Conservation (phyloP, 2,329 filamentous ascomycete species). For the Colletotrichum aenigma region DNA sequence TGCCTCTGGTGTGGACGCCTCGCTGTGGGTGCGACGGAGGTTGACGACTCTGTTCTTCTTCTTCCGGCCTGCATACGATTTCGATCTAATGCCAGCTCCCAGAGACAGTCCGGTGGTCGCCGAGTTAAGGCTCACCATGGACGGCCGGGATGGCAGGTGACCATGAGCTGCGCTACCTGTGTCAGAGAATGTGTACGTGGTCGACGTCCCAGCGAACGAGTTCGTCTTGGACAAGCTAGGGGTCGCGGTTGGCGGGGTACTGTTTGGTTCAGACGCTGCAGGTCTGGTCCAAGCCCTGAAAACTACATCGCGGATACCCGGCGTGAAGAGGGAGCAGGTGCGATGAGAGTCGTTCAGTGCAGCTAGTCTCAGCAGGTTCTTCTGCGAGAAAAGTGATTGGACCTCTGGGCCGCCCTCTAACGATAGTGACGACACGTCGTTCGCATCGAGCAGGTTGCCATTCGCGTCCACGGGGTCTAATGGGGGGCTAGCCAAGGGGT, state of each 20-base stretch:
- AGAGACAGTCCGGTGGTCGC: constrained; percentile 67
- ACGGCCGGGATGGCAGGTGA: constrained; percentile 70
- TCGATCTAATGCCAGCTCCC: constrained; percentile 61
- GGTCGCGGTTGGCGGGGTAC: constrained; percentile 50
- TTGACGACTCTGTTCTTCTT: constrained; percentile 87
- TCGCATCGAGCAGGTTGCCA: constrained; percentile 77
- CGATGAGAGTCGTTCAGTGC: constrained; percentile 86
- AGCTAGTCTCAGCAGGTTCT: constrained; percentile 85
- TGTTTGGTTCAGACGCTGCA: constrained; percentile 63
- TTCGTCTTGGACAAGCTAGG: constrained; percentile 66
- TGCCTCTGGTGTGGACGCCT: constrained; percentile 55
- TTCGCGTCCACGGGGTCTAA: constrained; percentile 82
- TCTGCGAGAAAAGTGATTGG: constrained; percentile 92
- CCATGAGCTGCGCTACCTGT: constrained; percentile 67
- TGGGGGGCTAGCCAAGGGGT: constrained; percentile 82
- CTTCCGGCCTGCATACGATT: constrained; percentile 70
- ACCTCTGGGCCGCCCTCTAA: constrained; percentile 81
- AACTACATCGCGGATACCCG: constrained; percentile 86
- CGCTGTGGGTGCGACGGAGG: constrained; percentile 67
- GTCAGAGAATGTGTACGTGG: constrained; percentile 77
- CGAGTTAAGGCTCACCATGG: constrained; percentile 66
- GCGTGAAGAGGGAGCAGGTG: constrained; percentile 89
- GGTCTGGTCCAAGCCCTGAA: constrained; percentile 91
- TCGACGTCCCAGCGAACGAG: constrained; percentile 64
- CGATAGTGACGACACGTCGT: constrained; percentile 76